Conservation (phyloP, 805 yeast species). For the Hanseniaspora pseudoguilliermondii region DNA sequence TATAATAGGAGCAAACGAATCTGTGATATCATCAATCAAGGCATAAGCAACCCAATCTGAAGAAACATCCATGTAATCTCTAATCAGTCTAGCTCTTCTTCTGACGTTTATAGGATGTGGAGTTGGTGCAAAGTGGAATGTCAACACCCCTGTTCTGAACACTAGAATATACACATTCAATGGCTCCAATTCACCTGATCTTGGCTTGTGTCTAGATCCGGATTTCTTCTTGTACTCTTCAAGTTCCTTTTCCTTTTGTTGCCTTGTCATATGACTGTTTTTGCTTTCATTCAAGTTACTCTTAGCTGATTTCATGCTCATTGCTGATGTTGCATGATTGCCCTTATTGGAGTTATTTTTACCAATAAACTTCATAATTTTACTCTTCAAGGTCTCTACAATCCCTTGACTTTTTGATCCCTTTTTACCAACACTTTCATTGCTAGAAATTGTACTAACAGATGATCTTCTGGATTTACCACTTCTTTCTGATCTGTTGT, state of each 20-base stretch:
- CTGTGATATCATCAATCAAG: conserved; percentile 89
- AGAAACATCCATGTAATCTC: conserved; percentile 78
- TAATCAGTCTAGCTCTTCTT: conserved; percentile 73
- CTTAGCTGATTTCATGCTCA: neutral
- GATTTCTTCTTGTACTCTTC: conserved; percentile 32
- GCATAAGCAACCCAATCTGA: conserved; percentile 98
- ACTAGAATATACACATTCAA: conserved; percentile 87
- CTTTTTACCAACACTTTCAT: neutral
- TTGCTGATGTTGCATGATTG: neutral
- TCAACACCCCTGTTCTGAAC: conserved; percentile 77
- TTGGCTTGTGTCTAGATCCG: conserved; percentile 34
- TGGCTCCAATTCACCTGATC: conserved; percentile 58
- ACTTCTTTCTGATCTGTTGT: conserved; percentile 9
- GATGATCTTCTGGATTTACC: conserved; percentile 11
- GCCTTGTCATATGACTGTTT: conserved; percentile 19
- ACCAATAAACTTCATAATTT: conserved; percentile 2
- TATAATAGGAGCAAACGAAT: conserved; percentile 94
- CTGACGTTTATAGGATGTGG: conserved; percentile 95
- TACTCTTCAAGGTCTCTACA: conserved; percentile 5
- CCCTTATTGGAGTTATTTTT: neutral
- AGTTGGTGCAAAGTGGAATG: conserved; percentile 88
- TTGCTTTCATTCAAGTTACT: neutral
- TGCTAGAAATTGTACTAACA: neutral
- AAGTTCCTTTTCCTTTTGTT: conserved; percentile 25
- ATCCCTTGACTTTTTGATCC: neutral